These are phyloP conservation scores for Ilex aquifolium DNA, from an alignment of 257 asterid genomes.

Conservation along the genomic window DNA sequence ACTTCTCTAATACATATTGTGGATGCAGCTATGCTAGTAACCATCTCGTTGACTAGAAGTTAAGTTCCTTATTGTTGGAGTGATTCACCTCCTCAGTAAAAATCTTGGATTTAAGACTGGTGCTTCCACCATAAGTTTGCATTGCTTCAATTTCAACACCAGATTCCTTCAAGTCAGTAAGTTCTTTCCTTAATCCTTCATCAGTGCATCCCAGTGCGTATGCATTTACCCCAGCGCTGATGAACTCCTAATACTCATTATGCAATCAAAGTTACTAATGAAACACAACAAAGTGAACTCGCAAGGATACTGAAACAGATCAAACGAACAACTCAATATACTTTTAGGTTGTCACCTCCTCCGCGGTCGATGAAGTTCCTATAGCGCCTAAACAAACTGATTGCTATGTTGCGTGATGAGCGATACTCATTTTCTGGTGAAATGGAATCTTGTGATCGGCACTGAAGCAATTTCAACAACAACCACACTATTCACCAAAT, in stretches of 20 bases:
- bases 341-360: slow-evolving; percentile 97
- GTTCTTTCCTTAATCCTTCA: slow-evolving; percentile 72
- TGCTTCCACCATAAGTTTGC: slow-evolving; percentile 60
- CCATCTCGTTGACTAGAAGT: no score
- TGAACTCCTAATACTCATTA: slow-evolving; percentile 66
- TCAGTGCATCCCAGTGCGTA: slow-evolving; percentile 93
- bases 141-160: slow-evolving; percentile 76
- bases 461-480: slow-evolving; percentile 28
- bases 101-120: slow-evolving; percentile 64
- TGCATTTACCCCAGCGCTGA: slow-evolving; percentile 88
- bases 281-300: slow-evolving; percentile 1
- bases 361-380: slow-evolving; percentile 80
- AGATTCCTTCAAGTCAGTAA: slow-evolving; percentile 64
- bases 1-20: no score
- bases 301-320: not conserved
- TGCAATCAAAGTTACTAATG: slow-evolving; percentile 11
- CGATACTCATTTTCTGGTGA: slow-evolving; percentile 83
- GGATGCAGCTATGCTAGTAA: no score
- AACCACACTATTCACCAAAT: slow-evolving; percentile 1
- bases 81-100: slow-evolving; percentile 54
- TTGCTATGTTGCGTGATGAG: slow-evolving; percentile 88
- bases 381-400: slow-evolving; percentile 85
- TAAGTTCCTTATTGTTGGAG: not conserved
- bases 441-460: slow-evolving; percentile 61
- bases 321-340: slow-evolving; percentile 31